These are phyloP conservation scores for Pestalotiopsis sp. DNA, from an alignment of 2,329 filamentous ascomycete species.

Conservation along the genomic window DNA sequence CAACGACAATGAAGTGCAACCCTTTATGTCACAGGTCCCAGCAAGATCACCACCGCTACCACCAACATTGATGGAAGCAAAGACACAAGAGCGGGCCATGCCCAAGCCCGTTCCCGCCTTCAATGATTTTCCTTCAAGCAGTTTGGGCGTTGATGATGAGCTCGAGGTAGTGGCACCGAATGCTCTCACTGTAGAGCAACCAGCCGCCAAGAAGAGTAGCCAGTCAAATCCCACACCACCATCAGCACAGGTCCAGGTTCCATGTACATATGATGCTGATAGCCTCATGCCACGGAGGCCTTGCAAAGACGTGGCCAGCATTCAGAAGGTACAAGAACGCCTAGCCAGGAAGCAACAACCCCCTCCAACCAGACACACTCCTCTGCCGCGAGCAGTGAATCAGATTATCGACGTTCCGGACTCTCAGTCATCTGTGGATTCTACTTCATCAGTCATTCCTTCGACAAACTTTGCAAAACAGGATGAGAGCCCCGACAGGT, in stretches of 20 bases:
- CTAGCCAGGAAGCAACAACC: background rate
- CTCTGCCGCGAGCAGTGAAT: background rate
- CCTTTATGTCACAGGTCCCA: constrained; percentile 28
- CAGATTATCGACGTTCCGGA: constrained; percentile 14
- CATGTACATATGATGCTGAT: constrained; percentile 28
- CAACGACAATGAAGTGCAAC: constrained; percentile 1
- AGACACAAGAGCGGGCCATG: constrained; percentile 7
- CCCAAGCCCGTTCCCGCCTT: background rate
- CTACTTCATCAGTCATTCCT: constrained; percentile 28
- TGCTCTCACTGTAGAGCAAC: constrained; percentile 21
- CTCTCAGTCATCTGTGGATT: constrained; percentile 21
- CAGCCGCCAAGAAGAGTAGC: constrained; percentile 25
- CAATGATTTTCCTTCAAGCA: constrained; percentile 26
- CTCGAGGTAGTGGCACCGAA: constrained; percentile 33
- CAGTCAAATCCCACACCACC: constrained; percentile 31
- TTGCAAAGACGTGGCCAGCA: constrained; percentile 1
- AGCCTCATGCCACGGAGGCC: background rate
- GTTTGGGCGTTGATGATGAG: constrained; percentile 30
- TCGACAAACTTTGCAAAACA: constrained; percentile 22
- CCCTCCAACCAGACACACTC: background rate
- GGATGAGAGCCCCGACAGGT: background rate
- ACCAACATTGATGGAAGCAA: constrained; percentile 21
- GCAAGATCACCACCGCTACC: constrained; percentile 23
- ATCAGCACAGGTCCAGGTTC: constrained; percentile 32
- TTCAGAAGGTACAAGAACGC: background rate